Evolutionary conservation across 2,329 filamentous ascomycete species (phyloP).

Genomic region (Coleophoma cylindrospora): DNA sequence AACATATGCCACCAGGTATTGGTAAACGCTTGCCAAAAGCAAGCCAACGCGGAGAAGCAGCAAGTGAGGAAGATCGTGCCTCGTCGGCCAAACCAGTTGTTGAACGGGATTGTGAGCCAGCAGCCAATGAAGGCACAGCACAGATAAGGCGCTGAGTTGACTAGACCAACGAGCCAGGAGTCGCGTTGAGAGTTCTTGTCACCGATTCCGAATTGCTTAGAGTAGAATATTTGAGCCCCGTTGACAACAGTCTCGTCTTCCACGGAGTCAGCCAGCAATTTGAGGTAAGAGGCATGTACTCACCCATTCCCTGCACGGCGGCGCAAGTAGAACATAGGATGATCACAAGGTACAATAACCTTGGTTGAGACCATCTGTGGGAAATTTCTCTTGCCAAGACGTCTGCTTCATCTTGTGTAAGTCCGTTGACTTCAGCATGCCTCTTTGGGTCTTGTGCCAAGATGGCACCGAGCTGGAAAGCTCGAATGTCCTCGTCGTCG

Average conservation of each 20-base stretch:
- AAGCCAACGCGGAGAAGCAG: constrained; percentile 50
- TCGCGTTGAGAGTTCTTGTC: constrained; percentile 37
- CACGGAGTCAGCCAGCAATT: too few species aligned
- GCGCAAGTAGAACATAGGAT: constrained; percentile 62
- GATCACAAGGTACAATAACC: constrained; percentile 60
- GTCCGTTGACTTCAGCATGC: constrained; percentile 43
- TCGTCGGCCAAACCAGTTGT: constrained; percentile 63
- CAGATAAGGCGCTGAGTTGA: constrained; percentile 59
- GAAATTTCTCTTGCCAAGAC: constrained; percentile 55
- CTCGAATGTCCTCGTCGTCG: constrained; percentile 49
- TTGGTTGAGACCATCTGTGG: constrained; percentile 66
- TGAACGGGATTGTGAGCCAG: constrained; percentile 70
- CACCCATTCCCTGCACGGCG: constrained; percentile 65
- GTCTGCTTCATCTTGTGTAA: constrained; percentile 53
- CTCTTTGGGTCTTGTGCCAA: constrained; percentile 41
- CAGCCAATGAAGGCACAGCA: constrained; percentile 66
- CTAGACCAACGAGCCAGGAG: constrained; percentile 55
- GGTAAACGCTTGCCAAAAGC: constrained; percentile 45
- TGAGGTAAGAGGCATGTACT: constrained; percentile 11
- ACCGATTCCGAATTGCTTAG: constrained; percentile 54
- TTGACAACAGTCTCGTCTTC: constrained; percentile 64
- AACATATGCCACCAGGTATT: constrained; percentile 67
- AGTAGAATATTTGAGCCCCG: constrained; percentile 63
- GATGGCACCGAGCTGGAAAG: constrained; percentile 55
- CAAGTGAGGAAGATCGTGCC: constrained; percentile 69